These are phyloP conservation scores for Stylosanthes scabra DNA, from an alignment of 331 rosid genomes.

Conservation along the genomic window DNA sequence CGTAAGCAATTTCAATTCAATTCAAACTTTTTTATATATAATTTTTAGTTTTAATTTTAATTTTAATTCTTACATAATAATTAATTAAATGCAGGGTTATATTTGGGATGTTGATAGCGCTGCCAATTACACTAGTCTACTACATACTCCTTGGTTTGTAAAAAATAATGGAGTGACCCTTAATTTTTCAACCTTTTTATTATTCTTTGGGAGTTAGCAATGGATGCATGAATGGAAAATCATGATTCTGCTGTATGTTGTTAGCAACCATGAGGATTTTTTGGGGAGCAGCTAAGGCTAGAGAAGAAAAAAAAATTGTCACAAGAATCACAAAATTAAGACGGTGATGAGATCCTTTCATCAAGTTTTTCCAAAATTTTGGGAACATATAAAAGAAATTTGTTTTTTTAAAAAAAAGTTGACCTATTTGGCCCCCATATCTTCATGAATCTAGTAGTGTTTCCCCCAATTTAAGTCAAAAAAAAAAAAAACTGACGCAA, in stretches of 20 bases:
- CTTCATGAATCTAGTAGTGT: constrained; percentile 16
- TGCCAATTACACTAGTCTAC: constrained; percentile 90
- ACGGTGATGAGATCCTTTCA: constrained; percentile 23
- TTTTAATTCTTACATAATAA: background rate
- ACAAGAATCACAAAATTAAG: constrained; percentile 28
- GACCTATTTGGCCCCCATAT: constrained; percentile 36
- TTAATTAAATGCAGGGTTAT: constrained; percentile 76
- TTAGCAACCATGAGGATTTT: constrained; percentile 41
- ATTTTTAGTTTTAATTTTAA: background rate
- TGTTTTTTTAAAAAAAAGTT: background rate
- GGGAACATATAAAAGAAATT: constrained; percentile 8
- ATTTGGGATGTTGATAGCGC: constrained; percentile 94
- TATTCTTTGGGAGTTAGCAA: constrained; percentile 43
- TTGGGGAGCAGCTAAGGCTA: background rate
- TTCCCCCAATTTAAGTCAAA: constrained; percentile 21
- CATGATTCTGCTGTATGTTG: constrained; percentile 38
- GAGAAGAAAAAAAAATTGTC: background rate
- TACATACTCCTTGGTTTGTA: constrained; percentile 87
- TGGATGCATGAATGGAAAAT: constrained; percentile 30
- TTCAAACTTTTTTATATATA: background rate
- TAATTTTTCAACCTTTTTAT: constrained; percentile 25
- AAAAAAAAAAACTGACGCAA: constrained; percentile 6
- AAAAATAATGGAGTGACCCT: constrained; percentile 25
- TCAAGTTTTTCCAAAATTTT: constrained; percentile 25
- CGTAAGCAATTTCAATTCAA: constrained; percentile 49